phyloP scores from a whole-genome alignment of 2,329 filamentous ascomycete species.

The Ophiocordyceps polyrhachis-furcata region DNA sequence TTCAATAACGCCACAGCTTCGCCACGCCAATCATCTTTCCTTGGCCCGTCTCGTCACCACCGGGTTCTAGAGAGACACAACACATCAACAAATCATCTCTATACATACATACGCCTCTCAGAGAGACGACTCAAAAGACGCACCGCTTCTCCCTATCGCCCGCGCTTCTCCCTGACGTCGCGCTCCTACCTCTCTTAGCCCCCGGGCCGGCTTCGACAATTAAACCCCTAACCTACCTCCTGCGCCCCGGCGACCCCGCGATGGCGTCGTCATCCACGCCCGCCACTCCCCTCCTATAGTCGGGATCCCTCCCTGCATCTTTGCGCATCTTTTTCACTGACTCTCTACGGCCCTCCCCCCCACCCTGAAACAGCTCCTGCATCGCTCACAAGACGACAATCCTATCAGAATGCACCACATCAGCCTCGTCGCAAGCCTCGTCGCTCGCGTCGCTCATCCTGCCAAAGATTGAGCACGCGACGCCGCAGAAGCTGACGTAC shows the following conservation, averaged over 20 bases:
- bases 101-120: neutral
- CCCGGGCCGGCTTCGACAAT: neutral
- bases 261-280: constrained; percentile 58
- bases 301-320: constrained; percentile 13
- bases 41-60: neutral
- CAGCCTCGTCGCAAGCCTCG: constrained; percentile 64
- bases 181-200: neutral
- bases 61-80: neutral
- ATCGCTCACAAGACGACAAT: constrained; percentile 90
- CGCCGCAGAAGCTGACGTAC: constrained; percentile 79
- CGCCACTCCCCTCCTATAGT: constrained; percentile 57
- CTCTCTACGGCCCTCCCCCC: neutral
- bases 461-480: constrained; percentile 72
- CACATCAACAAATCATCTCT: neutral
- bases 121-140: neutral
- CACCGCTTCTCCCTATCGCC: neutral
- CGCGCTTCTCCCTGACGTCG: neutral
- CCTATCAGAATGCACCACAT: constrained; percentile 78
- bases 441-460: constrained; percentile 86
- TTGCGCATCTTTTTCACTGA: neutral
- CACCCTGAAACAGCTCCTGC: constrained; percentile 49
- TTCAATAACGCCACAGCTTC: no score
- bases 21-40: no score
- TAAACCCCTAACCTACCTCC: neutral
- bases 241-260: constrained; percentile 2